Evolutionary conservation across 768 basidiomycete genomes (phyloP).

Genomic region (Thelephora ganbajun): DNA sequence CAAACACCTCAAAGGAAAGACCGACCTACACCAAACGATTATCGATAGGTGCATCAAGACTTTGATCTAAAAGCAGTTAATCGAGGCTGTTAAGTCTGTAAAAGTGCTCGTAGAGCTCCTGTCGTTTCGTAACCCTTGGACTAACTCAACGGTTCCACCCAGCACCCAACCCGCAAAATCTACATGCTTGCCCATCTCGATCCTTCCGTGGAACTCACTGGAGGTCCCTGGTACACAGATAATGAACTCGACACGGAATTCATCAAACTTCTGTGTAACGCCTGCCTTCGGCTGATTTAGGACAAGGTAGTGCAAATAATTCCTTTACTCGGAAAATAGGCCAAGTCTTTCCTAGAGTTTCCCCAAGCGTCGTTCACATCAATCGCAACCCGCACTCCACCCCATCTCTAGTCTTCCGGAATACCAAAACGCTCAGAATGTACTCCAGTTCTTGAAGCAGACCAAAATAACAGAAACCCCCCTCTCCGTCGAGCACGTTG

Average conservation of each 20-base stretch:
- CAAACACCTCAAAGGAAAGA: slow-evolving; percentile 79
- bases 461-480: slow-evolving; percentile 73
- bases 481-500: slow-evolving; percentile 76
- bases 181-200: slow-evolving; percentile 86
- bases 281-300: slow-evolving; percentile 66
- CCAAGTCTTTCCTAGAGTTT: slow-evolving; percentile 34
- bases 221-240: slow-evolving; percentile 97
- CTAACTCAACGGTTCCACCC: neutral
- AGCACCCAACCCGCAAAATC: slow-evolving; percentile 89
- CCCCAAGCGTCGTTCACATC: slow-evolving; percentile 39
- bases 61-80: slow-evolving; percentile 69
- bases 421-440: slow-evolving; percentile 70
- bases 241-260: slow-evolving; percentile 92
- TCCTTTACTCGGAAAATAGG: neutral
- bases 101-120: slow-evolving; percentile 38
- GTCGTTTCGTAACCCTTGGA: neutral
- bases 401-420: slow-evolving; percentile 60
- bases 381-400: slow-evolving; percentile 43
- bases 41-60: slow-evolving; percentile 82
- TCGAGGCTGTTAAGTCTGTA: slow-evolving; percentile 84
- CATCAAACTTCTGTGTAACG: slow-evolving; percentile 68
- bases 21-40: slow-evolving; percentile 79
- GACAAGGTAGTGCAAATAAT: slow-evolving; percentile 42
- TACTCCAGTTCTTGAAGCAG: slow-evolving; percentile 61
- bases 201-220: slow-evolving; percentile 84